A percentile compares a stretch with the other conserved stretches of the same genome.
These are phyloP conservation scores for Metschnikowia kofuensis DNA, from an alignment of 805 yeast genomes.

Conservation along the genomic window DNA sequence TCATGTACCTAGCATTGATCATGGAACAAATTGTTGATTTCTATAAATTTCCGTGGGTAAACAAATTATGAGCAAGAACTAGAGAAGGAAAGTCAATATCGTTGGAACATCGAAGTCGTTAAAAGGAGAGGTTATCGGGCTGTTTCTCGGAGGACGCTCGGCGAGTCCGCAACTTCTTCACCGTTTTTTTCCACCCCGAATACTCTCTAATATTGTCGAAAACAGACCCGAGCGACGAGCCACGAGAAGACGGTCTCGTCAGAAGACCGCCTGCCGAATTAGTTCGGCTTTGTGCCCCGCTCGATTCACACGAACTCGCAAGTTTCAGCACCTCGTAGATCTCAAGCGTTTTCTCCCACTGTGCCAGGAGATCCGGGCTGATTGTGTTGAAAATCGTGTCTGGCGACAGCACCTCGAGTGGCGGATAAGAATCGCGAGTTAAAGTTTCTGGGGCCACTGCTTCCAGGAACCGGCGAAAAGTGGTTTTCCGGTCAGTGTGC, in stretches of 20 bases:
- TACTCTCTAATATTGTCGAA: slow-evolving; percentile 31
- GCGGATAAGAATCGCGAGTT: background rate
- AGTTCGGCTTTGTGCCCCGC: slow-evolving; percentile 11
- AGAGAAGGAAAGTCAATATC: background rate
- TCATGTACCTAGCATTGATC: no score
- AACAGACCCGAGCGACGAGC: slow-evolving; percentile 31
- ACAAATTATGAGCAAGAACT: background rate
- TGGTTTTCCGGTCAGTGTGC: slow-evolving; percentile 1
- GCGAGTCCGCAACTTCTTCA: slow-evolving; percentile 30
- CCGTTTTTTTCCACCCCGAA: slow-evolving; percentile 26
- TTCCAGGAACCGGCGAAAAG: slow-evolving; percentile 20
- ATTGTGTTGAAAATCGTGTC: slow-evolving; percentile 1
- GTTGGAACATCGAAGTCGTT: background rate
- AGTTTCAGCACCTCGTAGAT: slow-evolving; percentile 9
- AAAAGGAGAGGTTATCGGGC: slow-evolving; percentile 1
- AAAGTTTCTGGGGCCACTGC: slow-evolving; percentile 20
- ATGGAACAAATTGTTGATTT: background rate
- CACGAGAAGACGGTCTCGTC: slow-evolving; percentile 22
- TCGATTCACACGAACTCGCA: slow-evolving; percentile 8
- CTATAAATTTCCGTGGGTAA: slow-evolving; percentile 1
- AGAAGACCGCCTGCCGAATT: slow-evolving; percentile 14
- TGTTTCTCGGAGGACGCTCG: slow-evolving; percentile 20
- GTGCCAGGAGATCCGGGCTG: slow-evolving; percentile 12
- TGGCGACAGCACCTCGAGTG: slow-evolving; percentile 4
- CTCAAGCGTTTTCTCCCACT: slow-evolving; percentile 16